Percentiles rank a stretch among this genome's conserved stretches.
These are phyloP conservation scores for Fimicolochytrium jonesii DNA, from an alignment of 192 early-diverging fungal genomes.

Conservation along the genomic window DNA sequence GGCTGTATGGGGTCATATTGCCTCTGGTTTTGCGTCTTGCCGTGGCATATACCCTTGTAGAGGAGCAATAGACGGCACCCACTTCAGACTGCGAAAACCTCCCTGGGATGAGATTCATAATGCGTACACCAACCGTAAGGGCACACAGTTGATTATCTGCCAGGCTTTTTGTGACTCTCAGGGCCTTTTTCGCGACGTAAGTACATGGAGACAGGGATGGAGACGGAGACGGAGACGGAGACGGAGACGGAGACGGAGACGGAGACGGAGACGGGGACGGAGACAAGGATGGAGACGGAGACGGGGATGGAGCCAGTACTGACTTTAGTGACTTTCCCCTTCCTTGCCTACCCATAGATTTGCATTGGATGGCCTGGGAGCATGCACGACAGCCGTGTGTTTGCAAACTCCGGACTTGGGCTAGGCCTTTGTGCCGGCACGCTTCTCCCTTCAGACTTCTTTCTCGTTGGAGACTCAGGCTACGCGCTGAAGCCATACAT, in stretches of 20 bases:
- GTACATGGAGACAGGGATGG: too few relatives aligned
- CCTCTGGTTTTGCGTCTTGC: background rate
- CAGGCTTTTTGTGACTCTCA: background rate
- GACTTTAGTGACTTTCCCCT: too few relatives aligned
- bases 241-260: too few relatives aligned
- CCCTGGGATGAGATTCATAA: background rate
- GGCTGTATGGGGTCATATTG: background rate
- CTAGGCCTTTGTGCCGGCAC: background rate
- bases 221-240: too few relatives aligned
- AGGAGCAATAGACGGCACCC: slow-evolving; percentile 1
- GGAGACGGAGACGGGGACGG: too few relatives aligned
- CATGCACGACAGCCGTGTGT: background rate
- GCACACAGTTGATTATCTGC: background rate
- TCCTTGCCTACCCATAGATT: background rate
- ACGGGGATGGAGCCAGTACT: too few relatives aligned
- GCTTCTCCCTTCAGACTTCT: background rate
- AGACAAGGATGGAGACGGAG: too few relatives aligned
- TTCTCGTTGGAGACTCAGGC: background rate
- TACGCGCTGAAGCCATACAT: background rate
- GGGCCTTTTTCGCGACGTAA: background rate
- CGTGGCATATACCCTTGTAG: background rate
- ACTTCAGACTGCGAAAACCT: background rate
- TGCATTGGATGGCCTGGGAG: background rate
- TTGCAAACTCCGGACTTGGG: background rate
- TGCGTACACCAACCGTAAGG: slow-evolving; percentile 1